phyloP scores from a whole-genome alignment of 768 basidiomycete species.

The Pulveroboletus frians region DNA sequence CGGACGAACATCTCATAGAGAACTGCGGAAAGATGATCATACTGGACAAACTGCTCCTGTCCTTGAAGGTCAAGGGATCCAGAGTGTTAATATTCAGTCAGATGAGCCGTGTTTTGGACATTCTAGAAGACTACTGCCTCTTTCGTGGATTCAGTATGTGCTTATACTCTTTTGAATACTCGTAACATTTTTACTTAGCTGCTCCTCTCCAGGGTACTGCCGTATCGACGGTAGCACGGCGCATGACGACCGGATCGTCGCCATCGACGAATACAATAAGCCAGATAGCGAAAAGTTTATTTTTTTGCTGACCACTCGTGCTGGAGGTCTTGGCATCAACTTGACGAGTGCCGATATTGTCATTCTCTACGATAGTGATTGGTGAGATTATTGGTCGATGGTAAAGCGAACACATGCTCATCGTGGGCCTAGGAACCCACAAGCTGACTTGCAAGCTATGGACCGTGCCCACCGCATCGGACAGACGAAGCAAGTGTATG shows the following conservation, averaged over 20 bases:
- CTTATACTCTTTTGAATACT: background rate
- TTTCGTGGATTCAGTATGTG: conserved; percentile 82
- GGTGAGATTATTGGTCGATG: conserved; percentile 43
- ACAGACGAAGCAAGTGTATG: conserved; percentile 84
- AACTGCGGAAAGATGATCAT: conserved; percentile 98
- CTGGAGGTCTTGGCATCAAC: conserved; percentile 96
- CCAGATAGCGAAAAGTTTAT: conserved; percentile 93
- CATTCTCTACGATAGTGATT: conserved; percentile 94
- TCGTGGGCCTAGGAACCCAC: conserved; percentile 72
- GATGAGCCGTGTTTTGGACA: conserved; percentile 97
- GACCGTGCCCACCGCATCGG: conserved; percentile 97
- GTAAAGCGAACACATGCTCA: background rate
- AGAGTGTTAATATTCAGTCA: conserved; percentile 97
- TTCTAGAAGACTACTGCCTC: conserved; percentile 94
- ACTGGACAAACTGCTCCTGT: conserved; percentile 83
- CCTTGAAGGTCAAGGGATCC: conserved; percentile 90
- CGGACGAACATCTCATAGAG: conserved; percentile 91
- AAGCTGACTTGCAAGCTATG: conserved; percentile 98
- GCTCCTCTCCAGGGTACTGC: conserved; percentile 67
- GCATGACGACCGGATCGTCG: conserved; percentile 91
- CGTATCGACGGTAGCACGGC: conserved; percentile 94
- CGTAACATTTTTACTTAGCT: conserved; percentile 1
- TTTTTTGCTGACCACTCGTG: conserved; percentile 93
- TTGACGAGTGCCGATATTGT: conserved; percentile 93
- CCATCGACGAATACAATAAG: conserved; percentile 97